Evolutionary conservation across 164 flowering plant genomes (phyloP), one percentile per base, ranked within the genome.

Genomic region (Dillenia turbinata): DNA sequence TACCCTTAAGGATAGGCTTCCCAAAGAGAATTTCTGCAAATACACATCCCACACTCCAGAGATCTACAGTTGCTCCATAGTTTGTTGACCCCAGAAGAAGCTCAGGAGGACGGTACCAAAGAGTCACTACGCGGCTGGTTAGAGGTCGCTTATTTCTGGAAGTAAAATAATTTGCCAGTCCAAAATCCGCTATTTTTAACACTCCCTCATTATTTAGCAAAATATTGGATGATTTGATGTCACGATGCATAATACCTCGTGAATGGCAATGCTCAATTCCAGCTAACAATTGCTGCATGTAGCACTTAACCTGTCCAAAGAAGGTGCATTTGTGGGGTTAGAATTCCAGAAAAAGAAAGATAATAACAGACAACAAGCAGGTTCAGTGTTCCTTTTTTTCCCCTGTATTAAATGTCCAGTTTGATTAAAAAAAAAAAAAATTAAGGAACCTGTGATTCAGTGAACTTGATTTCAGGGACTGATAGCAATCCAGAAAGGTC

Each of bases 31-130:
- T 58, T 60, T 86, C 92, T 10, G 87, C 92, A 71, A 86, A 84
- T 33, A 86, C 87, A 49, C 92, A 86, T 22, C 92, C 92, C 3
- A 79, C 80, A 63, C 92, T 86, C 92, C 92, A 86, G 12, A 86
- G 74, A 58, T 86, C 92, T 11, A 84, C 81, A 10, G 77, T 73
- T 49, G 69, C 78, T n/a, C 81, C 84, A 55, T 86, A 86, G 26
- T 60, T 75, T 3, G 89, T 85, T 5, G 85, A 72, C 9, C 90
- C 90, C 69, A 85, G 69, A 43, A 85, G 49, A 54, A 85, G 83
- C 60, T 86, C 92, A 22, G 92, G 92, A 65, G 92, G 89, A 10
- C 92, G 87, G 70, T 86, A 86, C 92, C 92, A 86, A 52, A 86
- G 62, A 49, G 92, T 86, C 53, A 86, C 92, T 8, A 86, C 92